A percentile compares a stretch with the other conserved stretches of the same genome.
Evolutionary conservation across 345 rosid species (phyloP).

Genomic region (Hibiscus tridactylites): DNA sequence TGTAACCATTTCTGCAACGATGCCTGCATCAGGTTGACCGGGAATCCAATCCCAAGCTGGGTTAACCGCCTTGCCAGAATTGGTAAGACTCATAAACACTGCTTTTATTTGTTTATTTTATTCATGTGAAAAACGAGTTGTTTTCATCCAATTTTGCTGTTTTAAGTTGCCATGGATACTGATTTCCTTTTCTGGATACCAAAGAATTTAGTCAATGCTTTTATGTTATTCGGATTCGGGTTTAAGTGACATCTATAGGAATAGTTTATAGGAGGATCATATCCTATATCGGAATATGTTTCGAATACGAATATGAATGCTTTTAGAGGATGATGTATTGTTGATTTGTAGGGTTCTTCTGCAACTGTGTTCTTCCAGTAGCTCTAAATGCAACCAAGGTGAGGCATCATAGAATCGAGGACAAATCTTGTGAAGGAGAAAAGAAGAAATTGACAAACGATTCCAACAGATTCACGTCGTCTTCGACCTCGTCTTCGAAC

Average conservation of each 20-base stretch:
- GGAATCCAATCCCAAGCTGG: slow-evolving; percentile 89
- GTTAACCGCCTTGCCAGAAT: slow-evolving; percentile 75
- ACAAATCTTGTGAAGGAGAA: slow-evolving; percentile 50
- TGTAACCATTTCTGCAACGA: slow-evolving; percentile 97
- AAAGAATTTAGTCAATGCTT: neutral
- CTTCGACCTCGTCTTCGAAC: slow-evolving; percentile 46
- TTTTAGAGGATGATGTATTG: no score
- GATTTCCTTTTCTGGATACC: neutral
- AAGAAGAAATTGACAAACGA: slow-evolving; percentile 49
- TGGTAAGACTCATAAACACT: neutral
- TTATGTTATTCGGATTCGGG: neutral
- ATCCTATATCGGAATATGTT: neutral
- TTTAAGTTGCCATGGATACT: neutral
- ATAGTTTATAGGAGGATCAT: neutral
- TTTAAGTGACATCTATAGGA: neutral
- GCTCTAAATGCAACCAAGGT: slow-evolving; percentile 60
- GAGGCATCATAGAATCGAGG: slow-evolving; percentile 48
- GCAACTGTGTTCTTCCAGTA: slow-evolving; percentile 90
- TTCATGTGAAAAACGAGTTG: no score
- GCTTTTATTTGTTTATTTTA: neutral
- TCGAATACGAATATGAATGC: no score
- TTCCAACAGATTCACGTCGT: neutral
- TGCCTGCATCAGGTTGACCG: slow-evolving; percentile 65
- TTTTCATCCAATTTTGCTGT: neutral
- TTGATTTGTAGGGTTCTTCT: slow-evolving; percentile 51